phyloP scores from a whole-genome alignment of 139 green algal genomes.

The Chlorella sorokiniana region DNA sequence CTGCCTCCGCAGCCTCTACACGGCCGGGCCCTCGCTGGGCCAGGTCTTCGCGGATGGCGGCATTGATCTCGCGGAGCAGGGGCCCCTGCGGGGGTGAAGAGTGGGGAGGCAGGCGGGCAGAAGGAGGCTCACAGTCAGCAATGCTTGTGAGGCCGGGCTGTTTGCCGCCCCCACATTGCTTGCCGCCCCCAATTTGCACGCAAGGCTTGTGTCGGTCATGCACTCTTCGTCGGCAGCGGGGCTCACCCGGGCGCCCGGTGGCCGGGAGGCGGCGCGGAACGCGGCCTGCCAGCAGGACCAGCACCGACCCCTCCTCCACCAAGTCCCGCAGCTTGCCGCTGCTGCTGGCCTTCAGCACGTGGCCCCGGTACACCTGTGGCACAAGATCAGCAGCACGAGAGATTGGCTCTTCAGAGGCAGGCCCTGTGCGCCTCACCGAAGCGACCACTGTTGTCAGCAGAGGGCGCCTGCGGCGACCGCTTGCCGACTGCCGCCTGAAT shows the following conservation, averaged over 20 bases:
- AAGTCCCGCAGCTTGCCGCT: background rate
- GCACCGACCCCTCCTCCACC: background rate
- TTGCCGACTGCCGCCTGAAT: too few species aligned
- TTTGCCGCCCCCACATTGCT: too few species aligned
- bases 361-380: slow-evolving; percentile 21
- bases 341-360: background rate
- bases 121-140: background rate
- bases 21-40: background rate
- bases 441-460: too few species aligned
- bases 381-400: background rate
- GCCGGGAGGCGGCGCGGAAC: background rate
- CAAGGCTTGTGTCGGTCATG: background rate
- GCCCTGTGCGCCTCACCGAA: too few species aligned
- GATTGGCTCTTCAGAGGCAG: background rate
- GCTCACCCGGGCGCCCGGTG: background rate
- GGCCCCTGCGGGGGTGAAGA: background rate
- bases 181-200: background rate
- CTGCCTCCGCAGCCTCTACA: slow-evolving; percentile 8
- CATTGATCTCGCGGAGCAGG: slow-evolving; percentile 11
- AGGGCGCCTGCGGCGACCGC: too few species aligned
- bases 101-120: background rate
- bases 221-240: too few species aligned
- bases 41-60: slow-evolving; percentile 28
- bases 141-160: too few species aligned
- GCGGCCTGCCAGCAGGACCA: slow-evolving; percentile 23